Base-by-base conservation (phyloP, 805 yeast species). In the Zygoascus flipseniorum region DNA sequence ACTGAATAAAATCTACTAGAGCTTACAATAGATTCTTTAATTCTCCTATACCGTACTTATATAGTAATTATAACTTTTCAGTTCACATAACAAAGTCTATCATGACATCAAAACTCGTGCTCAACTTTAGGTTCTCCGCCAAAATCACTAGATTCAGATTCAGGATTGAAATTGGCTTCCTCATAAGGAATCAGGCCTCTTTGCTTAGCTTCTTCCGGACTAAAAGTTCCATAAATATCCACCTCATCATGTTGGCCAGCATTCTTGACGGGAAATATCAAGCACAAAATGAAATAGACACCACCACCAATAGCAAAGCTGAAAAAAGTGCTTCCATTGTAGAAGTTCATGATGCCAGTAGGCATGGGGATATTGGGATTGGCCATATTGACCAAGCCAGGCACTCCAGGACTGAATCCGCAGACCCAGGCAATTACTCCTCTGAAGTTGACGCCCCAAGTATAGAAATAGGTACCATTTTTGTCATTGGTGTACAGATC, bases 241-340 rank as follows among this genome's bases (percentile, higher is more conserved):
- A 37, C 52, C 0, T 56, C 55, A 59, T 78, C 82, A 10, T 63
- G 62, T 44, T 58, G 62, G 18, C 70, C 68, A 0, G 64, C 57
- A 31, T 70, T 69, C 23, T 61, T 58, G 43, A 67, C 52, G 32
- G 80, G 80, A 61, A 64, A 73, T n/a, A 70, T 45, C 31, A 59
- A 42, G 52, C 70, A 68, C 32, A 71, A 50, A 5, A 60, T 55
- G 67, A 66, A 72, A 55, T 74, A 73, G 8, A 70, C 52, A 54
- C 65, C 61, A 53, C 75, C 46, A 23, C 50, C 20, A 20, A 54
- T 51, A 19, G 63, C 54, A 53, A 75, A 75, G 2, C 74, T 72
- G 56, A 73, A 75, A 55, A 76, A 65, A 16, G 73, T 67, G 53
- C 74, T 75, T 50, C 76, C 78, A 51, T 72, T 65, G 60, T 69